These are phyloP conservation scores for Pseudogymnoascus sp. DNA, from an alignment of 2,329 filamentous ascomycete species.

Conservation along the genomic window DNA sequence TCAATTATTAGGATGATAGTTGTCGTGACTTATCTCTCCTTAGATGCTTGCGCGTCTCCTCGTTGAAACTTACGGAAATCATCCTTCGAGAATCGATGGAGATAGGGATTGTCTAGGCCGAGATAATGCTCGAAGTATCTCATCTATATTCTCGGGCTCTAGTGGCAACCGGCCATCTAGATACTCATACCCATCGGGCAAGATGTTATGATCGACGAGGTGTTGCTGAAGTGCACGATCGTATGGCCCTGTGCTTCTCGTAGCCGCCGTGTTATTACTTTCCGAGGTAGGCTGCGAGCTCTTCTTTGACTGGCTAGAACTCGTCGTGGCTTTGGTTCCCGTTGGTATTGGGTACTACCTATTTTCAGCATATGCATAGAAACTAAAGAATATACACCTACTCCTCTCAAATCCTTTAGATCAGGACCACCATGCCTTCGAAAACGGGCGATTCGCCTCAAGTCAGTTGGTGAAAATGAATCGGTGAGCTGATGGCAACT, in stretches of 20 bases:
- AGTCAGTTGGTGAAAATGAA: not conserved
- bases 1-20: slow-evolving; percentile 29
- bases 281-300: not conserved
- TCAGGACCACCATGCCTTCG: slow-evolving; percentile 29
- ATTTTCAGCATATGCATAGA: not conserved
- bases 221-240: slow-evolving; percentile 31
- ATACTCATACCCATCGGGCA: slow-evolving; percentile 22
- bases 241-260: slow-evolving; percentile 25
- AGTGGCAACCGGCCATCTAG: slow-evolving; percentile 19
- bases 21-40: slow-evolving; percentile 29
- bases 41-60: slow-evolving; percentile 23
- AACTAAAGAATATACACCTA: slow-evolving; percentile 14
- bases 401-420: slow-evolving; percentile 28
- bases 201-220: slow-evolving; percentile 29
- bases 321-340: not conserved
- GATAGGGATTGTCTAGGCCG: slow-evolving; percentile 29
- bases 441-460: slow-evolving; percentile 21
- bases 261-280: slow-evolving; percentile 15
- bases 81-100: slow-evolving; percentile 27
- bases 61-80: slow-evolving; percentile 25
- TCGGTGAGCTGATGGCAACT: not conserved
- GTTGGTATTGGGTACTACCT: not conserved
- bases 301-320: not conserved
- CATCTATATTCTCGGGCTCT: slow-evolving; percentile 27
- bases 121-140: slow-evolving; percentile 25